Evolutionary conservation across 2,329 filamentous ascomycete genomes (phyloP), one percentile per base, ranked within the genome.

Genomic region (Gliomastix tumulicola): DNA sequence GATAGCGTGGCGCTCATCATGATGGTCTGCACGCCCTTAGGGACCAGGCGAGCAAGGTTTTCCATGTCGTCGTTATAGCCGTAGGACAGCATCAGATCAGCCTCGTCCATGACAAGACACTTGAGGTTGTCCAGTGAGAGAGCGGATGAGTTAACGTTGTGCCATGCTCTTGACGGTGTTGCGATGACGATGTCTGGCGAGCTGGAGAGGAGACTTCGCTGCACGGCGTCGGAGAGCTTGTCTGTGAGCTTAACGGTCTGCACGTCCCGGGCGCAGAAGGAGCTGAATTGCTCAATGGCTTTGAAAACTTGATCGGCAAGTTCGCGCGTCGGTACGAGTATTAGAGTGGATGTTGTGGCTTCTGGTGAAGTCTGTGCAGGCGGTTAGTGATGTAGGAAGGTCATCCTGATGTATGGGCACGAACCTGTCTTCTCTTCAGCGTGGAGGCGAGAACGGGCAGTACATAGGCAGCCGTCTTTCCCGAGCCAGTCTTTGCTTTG

Each of bases 381-480:
- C 13, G 17, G 38, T 48, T 16, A 28, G 25, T 28, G n/a, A 16
- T 10, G 21, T n/a, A n/a, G n/a, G n/a, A n/a, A n/a, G n/a, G n/a
- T n/a, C n/a, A n/a, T n/a, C n/a, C n/a, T n/a, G n/a, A n/a, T n/a
- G n/a, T n/a, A n/a, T n/a, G n/a, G 27, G 18, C n/a, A 15, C 13
- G 19, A n/a, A 19, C 78, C 49, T 74, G 63, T 62, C 95, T 95
- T 46, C 78, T 77, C 55, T 83, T 85, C 38, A 98, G 65, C 43
- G 95, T 85, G 23, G 77, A 76, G 48, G 95, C 84, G 13, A 98
- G 64, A n/a, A 95, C 74, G 2, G 92, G 92, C 30, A 98, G 71
- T 7, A 95, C 68, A 56, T 97, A 97, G 34, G 92, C 90, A n/a
- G 88, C 88, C 10, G 92, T 98, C 71, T 98, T 98, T 48, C 92